Evolutionary conservation across 495 filamentous ascomycete genomes (phyloP), one percentile per base, ranked within the genome.

Genomic region (Niebla homalea): DNA sequence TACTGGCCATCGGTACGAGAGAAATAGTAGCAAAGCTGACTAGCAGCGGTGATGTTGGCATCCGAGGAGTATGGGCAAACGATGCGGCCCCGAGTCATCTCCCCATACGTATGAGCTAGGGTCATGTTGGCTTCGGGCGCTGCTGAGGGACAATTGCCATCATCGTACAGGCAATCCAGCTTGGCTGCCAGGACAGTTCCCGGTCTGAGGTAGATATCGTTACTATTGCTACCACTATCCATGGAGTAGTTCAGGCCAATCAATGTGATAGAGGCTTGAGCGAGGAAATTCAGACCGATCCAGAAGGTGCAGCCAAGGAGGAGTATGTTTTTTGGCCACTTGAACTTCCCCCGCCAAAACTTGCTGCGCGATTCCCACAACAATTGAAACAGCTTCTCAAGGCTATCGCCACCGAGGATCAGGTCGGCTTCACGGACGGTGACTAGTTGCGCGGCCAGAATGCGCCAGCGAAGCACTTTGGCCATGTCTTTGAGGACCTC

Each of bases 401-500:
- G 19, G 52, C 46, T 60, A 14, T 60, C 58, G 2, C 42, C 37
- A 18, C 50, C 45, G 8, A 55, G 41, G 16, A 60, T 58, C 15
- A 60, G 38, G 23, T 57, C 52, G 5, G 41, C 43, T 37, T 60
- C 58, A 36, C 56, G 48, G 22, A 55, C 46, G 20, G 47, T 46
- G 25, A 46, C 42, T 22, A 21, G 48, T 26, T 32, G 40, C 7
- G 51, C 26, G 6, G 55, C 55, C 18, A 59, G 43, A 10, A 59
- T 51, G 23, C 49, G 47, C 58, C 56, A 58, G 41, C 55, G 43
- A 12, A 57, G 20, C 16, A 50, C 49, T 40, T 48, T 58, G 11
- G 58, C 58, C 32, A 58, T 52, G 21, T 55, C 55, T 42, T 60
- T 60, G 41, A 60, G 55, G n/a, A 49, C 55, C 45, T 60, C 57